A percentile compares a stretch with the other conserved stretches of the same genome.
phyloP scores from a whole-genome alignment of 495 filamentous ascomycete species.

The Aspergillus carlsbadensis region DNA sequence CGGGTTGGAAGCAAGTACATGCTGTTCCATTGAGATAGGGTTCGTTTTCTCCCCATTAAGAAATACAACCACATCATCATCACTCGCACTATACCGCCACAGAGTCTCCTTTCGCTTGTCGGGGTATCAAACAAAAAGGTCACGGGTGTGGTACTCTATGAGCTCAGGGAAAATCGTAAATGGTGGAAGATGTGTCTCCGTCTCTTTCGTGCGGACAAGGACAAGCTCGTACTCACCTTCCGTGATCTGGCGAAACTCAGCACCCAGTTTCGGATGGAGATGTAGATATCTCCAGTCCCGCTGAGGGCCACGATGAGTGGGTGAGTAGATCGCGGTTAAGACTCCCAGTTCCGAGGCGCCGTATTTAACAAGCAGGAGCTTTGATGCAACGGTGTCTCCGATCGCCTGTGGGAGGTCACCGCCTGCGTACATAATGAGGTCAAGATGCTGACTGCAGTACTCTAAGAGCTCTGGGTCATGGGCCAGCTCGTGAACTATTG shows the following conservation, averaged over 20 bases:
- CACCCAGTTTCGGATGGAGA: constrained; percentile 45
- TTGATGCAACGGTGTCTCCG: too few species aligned
- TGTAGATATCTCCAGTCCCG: constrained; percentile 50
- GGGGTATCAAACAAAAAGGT: constrained; percentile 47
- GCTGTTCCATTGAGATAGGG: constrained; percentile 37
- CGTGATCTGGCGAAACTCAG: constrained; percentile 34
- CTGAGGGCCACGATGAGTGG: not conserved
- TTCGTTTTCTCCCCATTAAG: constrained; percentile 43
- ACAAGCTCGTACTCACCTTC: constrained; percentile 47
- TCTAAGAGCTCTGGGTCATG: too few species aligned
- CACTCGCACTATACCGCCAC: constrained; percentile 30
- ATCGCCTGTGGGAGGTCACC: too few species aligned
- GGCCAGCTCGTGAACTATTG: too few species aligned
- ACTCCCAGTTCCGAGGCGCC: constrained; percentile 42
- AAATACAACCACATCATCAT: constrained; percentile 43
- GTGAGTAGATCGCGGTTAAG: not conserved
- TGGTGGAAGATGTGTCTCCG: constrained; percentile 41
- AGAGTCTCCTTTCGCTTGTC: constrained; percentile 20
- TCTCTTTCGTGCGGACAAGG: constrained; percentile 40
- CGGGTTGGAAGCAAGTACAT: constrained; percentile 19
- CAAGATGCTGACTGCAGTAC: too few species aligned
- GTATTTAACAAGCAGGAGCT: too few species aligned
- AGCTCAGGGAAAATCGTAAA: constrained; percentile 55
- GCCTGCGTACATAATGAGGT: too few species aligned
- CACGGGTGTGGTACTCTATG: constrained; percentile 53